Evolutionary conservation across 306 rosid species (phyloP), one percentile per base, ranked within the genome.

Genomic region (Ormosia emarginata): DNA sequence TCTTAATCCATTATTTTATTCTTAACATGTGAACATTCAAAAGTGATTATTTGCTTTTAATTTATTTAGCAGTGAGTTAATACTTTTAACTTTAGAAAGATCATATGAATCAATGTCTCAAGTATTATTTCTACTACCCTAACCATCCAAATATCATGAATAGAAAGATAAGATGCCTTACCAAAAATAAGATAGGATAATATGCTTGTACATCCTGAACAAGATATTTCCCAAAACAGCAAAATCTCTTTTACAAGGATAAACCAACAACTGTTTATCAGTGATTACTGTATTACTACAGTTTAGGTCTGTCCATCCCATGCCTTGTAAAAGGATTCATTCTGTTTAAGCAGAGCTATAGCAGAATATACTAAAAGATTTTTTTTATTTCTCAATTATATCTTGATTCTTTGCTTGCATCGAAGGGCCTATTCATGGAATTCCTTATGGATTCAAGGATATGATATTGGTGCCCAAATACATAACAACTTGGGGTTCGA

Each of bases 371-470:
- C 13, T 34, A 33, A 15, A 59, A 49, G 3, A 18, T n/a, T 8
- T 70, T 33, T 15, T 56, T 0, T 24, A 24, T 5, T 11, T 41
- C 58, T 58, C n/a, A n/a, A 18, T 13, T 41, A 52, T 56, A 86
- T 73, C 2, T 33, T 58, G 59, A 24, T 24, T 24, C 24, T 24
- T 24, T 24, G 56, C 34, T 67, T 77, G 33, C n/a, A n/a, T n/a
- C n/a, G n/a, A n/a, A n/a, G n/a, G n/a, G n/a, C 93, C 93, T 67
- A 90, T 94, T 53, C 91, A 94, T 79, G 93, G 93, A 68, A 92
- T 94, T 68, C 98, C 93, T 75, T 94, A 92, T 74, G 98, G 98
- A 44, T 81, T 94, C 74, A 94, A 92, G 90, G 96, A 94, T 81
- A 87, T 90, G 86, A 91, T 94, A n/a, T 83, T 91, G 1, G 94